These are phyloP conservation scores for Amanita muscaria DNA, from an alignment of 768 basidiomycete species.

Conservation along the genomic window DNA sequence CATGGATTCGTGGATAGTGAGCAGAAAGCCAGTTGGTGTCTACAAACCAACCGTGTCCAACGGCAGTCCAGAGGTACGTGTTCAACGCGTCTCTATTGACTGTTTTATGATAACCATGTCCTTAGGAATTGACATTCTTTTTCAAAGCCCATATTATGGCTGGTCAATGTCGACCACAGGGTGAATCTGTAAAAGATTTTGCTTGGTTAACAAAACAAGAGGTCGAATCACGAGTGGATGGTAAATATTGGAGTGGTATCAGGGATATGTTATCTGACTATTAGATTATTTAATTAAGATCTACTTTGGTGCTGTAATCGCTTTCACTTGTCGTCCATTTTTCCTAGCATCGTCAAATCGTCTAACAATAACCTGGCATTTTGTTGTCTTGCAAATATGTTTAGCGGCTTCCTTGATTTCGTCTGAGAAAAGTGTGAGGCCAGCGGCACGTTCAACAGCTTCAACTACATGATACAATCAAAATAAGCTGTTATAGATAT, in stretches of 20 bases:
- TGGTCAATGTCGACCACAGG: conserved; percentile 64
- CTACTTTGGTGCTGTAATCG: conserved; percentile 44
- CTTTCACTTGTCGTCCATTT: conserved; percentile 43
- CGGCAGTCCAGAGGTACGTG: conserved; percentile 29
- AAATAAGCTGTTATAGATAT: not conserved
- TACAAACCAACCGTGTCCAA: conserved; percentile 40
- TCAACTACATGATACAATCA: conserved; percentile 50
- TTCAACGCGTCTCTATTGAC: not conserved
- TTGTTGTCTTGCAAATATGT: conserved; percentile 82
- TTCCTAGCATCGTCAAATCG: conserved; percentile 89
- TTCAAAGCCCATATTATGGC: conserved; percentile 91
- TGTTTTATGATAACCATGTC: not conserved
- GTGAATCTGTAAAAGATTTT: conserved; percentile 57
- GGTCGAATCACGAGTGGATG: conserved; percentile 59
- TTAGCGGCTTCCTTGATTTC: conserved; percentile 64
- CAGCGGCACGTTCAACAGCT: conserved; percentile 83
- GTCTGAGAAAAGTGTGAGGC: conserved; percentile 81
- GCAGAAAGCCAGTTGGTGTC: conserved; percentile 79
- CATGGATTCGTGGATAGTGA: conserved; percentile 95
- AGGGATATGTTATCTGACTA: conserved; percentile 77
- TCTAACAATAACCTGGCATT: conserved; percentile 82
- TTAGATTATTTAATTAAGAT: conserved; percentile 17
- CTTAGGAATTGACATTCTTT: conserved; percentile 74
- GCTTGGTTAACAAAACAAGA: conserved; percentile 96
- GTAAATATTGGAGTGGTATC: conserved; percentile 66